Conservation (phyloP, 2,329 filamentous ascomycete species). For the Ilyonectria mors-panacis region DNA sequence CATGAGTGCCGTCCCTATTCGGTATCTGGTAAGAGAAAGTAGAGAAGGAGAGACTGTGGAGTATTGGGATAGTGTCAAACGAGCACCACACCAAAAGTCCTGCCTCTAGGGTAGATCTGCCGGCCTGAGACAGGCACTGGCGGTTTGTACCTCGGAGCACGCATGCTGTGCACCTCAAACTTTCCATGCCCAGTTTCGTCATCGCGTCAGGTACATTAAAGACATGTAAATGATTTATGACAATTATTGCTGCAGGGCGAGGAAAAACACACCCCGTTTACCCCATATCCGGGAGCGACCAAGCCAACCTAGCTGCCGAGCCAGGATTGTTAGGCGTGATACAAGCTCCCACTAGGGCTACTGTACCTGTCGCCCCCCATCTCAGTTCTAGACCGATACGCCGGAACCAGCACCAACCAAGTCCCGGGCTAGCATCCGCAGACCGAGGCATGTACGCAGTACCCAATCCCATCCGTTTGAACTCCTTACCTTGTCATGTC, state of each 20-base stretch:
- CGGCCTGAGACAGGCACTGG: not conserved
- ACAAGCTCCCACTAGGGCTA: too few species aligned
- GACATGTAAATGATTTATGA: too few species aligned
- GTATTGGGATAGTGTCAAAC: not conserved
- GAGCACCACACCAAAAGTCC: not conserved
- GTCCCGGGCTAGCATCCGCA: not conserved
- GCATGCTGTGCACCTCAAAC: not conserved
- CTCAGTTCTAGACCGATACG: not conserved
- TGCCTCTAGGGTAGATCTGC: not conserved
- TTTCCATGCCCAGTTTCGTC: constrained; percentile 3
- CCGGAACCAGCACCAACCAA: not conserved
- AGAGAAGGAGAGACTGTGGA: too few species aligned
- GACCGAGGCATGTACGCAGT: not conserved
- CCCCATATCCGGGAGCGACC: too few species aligned
- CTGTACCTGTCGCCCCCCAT: not conserved
- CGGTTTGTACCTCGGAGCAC: too few species aligned
- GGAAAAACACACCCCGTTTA: too few species aligned
- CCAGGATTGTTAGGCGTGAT: too few species aligned
- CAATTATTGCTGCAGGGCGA: not conserved
- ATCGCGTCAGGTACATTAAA: not conserved
- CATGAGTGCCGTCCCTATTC: not conserved
- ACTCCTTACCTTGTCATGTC: not conserved
- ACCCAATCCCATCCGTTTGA: not conserved
- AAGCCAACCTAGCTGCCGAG: too few species aligned
- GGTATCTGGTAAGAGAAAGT: not conserved